phyloP scores from a whole-genome alignment of 2,329 filamentous ascomycete species.

The Chrysoporthe deuterocubensis region DNA sequence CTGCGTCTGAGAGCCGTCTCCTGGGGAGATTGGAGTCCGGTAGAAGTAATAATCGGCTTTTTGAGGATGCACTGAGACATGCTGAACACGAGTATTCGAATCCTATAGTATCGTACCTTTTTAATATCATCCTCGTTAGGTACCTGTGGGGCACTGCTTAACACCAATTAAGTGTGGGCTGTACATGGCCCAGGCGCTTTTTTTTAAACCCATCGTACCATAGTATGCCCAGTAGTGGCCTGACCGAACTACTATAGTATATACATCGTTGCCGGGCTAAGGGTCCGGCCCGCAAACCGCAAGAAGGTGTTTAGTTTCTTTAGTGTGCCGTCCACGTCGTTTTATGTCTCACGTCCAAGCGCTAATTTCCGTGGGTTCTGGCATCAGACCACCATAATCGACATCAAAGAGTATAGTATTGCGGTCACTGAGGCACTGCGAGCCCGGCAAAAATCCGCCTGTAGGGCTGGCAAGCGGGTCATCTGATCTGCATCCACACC shows the following conservation, averaged over 20 bases:
- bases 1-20: neutral
- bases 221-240: neutral
- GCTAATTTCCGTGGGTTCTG: neutral
- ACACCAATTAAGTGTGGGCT: too few relatives aligned
- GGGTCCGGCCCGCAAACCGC: neutral
- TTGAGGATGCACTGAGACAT: neutral
- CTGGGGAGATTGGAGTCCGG: neutral
- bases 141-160: too few relatives aligned
- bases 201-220: too few relatives aligned
- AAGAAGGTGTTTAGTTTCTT: neutral
- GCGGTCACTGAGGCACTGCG: neutral
- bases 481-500: neutral
- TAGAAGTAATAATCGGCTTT: neutral
- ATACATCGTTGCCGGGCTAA: neutral
- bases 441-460: neutral
- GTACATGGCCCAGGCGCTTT: too few relatives aligned
- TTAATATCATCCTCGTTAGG: too few relatives aligned
- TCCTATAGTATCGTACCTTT: too few relatives aligned
- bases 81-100: neutral
- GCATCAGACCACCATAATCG: neutral
- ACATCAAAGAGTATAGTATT: neutral
- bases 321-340: neutral
- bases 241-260: neutral
- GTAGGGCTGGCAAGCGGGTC: neutral
- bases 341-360: neutral